Conservation (phyloP, 2,329 filamentous ascomycete genomes). For the Aspergillus sergii region DNA sequence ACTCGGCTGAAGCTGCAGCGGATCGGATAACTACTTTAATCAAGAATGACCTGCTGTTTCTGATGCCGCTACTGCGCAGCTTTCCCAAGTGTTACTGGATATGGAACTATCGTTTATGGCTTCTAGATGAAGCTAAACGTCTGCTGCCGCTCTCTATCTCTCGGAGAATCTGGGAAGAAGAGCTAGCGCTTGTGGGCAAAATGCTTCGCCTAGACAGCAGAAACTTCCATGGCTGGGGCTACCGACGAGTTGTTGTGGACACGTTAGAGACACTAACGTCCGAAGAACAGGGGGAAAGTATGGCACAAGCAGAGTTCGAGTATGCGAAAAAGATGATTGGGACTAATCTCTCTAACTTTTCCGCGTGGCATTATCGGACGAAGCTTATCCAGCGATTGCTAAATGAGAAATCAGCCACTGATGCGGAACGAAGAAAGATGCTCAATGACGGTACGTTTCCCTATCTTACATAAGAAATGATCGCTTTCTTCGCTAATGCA, state of each 20-base stretch:
- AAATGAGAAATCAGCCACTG: conserved; percentile 67
- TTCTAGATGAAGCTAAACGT: conserved; percentile 70
- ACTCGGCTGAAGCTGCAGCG: conserved; percentile 40
- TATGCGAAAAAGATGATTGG: conserved; percentile 91
- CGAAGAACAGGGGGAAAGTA: conserved; percentile 50
- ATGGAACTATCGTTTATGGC: conserved; percentile 93
- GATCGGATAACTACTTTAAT: conserved; percentile 58
- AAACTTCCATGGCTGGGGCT: conserved; percentile 97
- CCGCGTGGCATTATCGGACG: conserved; percentile 90
- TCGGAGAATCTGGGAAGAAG: conserved; percentile 75
- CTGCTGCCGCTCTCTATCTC: conserved; percentile 61
- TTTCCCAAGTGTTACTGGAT: conserved; percentile 99
- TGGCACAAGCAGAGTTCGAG: conserved; percentile 79
- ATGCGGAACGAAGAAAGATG: conserved; percentile 65
- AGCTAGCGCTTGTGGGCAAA: conserved; percentile 79
- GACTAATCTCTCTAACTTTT: conserved; percentile 90
- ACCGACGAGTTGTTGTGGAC: conserved; percentile 77
- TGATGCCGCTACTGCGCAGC: conserved; percentile 79
- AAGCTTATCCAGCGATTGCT: conserved; percentile 79
- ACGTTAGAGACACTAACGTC: conserved; percentile 65
- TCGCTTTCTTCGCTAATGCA: background rate
- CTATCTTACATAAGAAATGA: background rate
- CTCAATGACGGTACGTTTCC: conserved; percentile 65
- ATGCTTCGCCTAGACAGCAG: conserved; percentile 85
- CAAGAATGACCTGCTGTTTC: conserved; percentile 74